phyloP scores from a whole-genome alignment of 1,139 yeast genomes.

The Nadsonia commutata region DNA sequence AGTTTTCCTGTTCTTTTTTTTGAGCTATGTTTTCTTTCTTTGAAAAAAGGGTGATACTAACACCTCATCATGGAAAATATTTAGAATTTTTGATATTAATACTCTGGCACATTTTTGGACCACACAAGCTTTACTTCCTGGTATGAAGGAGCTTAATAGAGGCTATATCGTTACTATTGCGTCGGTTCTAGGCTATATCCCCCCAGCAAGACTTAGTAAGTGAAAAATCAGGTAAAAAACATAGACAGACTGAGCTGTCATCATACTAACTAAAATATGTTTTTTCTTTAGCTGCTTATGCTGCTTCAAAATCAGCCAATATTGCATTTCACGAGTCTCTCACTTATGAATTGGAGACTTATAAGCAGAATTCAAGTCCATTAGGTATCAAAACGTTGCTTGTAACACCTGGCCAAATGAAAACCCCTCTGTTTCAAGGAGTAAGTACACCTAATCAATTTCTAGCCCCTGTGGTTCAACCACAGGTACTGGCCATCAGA shows the following conservation, averaged over 20 bases:
- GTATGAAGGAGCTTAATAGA: constrained; percentile 14
- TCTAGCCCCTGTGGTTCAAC: constrained; percentile 66
- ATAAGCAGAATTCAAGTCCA: neutral
- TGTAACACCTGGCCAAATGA: constrained; percentile 72
- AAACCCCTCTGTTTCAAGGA: constrained; percentile 51
- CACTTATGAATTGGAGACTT: constrained; percentile 41
- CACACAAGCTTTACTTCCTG: constrained; percentile 29
- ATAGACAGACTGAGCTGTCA: too few species aligned
- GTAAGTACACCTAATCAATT: constrained; percentile 54
- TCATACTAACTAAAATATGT: neutral
- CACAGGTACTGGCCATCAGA: constrained; percentile 41
- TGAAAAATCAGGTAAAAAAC: too few species aligned
- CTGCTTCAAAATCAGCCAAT: constrained; percentile 75
- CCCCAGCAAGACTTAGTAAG: constrained; percentile 51
- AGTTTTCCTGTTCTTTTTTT: neutral
- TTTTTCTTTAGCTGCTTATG: constrained; percentile 36
- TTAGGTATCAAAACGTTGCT: constrained; percentile 53
- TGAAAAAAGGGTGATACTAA: constrained; percentile 7
- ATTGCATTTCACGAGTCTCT: constrained; percentile 68
- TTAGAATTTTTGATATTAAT: constrained; percentile 35
- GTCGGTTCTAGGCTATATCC: constrained; percentile 45
- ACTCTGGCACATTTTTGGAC: constrained; percentile 41
- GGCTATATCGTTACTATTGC: constrained; percentile 51
- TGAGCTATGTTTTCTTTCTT: too few species aligned
- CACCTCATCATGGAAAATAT: constrained; percentile 18